Conservation (phyloP, 805 yeast species). For the Hanseniaspora singularis region DNA sequence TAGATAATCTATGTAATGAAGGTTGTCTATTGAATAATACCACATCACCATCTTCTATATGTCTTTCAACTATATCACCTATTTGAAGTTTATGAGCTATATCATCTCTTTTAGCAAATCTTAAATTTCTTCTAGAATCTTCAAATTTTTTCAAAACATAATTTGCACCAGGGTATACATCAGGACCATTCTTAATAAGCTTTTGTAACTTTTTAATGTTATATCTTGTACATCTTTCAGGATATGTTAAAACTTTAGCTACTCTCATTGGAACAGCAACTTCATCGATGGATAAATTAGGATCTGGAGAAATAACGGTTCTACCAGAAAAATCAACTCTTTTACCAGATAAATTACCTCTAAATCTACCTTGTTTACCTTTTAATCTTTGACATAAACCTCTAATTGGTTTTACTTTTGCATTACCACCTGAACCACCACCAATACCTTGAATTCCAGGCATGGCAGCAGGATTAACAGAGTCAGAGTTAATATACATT, state of each 20-base stretch:
- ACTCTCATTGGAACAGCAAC: conserved; percentile 97
- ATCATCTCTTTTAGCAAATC: conserved; percentile 96
- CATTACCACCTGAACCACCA: conserved; percentile 28
- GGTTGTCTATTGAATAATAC: conserved; percentile 98
- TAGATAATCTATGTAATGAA: conserved; percentile 96
- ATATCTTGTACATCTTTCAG: conserved; percentile 95
- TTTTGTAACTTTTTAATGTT: conserved; percentile 89
- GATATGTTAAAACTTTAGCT: conserved; percentile 90
- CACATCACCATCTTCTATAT: conserved; percentile 93
- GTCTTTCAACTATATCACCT: conserved; percentile 99
- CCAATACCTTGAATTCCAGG: conserved; percentile 51
- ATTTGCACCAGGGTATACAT: conserved; percentile 98
- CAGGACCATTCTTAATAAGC: conserved; percentile 92
- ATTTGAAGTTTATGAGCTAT: conserved; percentile 92
- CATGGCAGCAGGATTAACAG: conserved; percentile 87
- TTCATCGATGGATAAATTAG: conserved; percentile 91
- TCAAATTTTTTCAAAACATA: conserved; percentile 96
- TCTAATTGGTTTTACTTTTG: conserved; percentile 87
- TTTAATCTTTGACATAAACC: conserved; percentile 98
- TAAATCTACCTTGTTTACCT: conserved; percentile 98
- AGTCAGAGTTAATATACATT: conserved; percentile 97
- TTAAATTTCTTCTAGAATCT: conserved; percentile 94
- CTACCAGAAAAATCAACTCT: conserved; percentile 98
- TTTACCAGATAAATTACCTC: conserved; percentile 98
- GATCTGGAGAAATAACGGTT: conserved; percentile 98